Evolutionary conservation across 352 stramenopile species (phyloP), one percentile per base, ranked within the genome.

Genomic region (Aphanomyces stellatus): DNA sequence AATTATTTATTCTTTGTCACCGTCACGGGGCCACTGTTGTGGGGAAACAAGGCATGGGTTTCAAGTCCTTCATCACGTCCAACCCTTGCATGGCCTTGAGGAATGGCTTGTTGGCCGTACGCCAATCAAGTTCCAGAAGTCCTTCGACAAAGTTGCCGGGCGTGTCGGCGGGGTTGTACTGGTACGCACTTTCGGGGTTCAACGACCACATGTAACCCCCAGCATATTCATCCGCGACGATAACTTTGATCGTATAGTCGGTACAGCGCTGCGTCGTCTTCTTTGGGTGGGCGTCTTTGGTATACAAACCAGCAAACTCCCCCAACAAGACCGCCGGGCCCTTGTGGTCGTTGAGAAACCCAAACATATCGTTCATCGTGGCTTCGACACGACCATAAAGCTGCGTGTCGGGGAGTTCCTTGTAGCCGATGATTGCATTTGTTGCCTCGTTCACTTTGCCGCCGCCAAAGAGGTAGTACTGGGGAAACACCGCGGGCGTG

Each of bases 191-290:
- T 69, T 90, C 82, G 0, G 82, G 82, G 51, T 90, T 90, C 1
- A 90, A 69, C 7, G 78, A 87, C 82, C 82, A 90, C 78, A 90
- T 87, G 70, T 88, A 90, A 2, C 77, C 80, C n/a, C 82, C 82
- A 0, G 79, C 80, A 37, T 85, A 83, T 0, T 69, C 70, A 0
- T 74, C 65, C 46, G 78, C 69, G 4, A 90, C 33, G 71, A 87
- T 87, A 1, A 76, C 55, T 11, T 88, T 69, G 30, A 90, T 83
- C 19, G 81, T 85, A n/a, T 84, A 82, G 53, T 92, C 81, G 0
- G 77, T 87, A 30, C 77, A 80, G 27, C 81, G 79, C 62, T 85
- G 82, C 0, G 81, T 90, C 8, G 81, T 90, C 22, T 80, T 72
- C 59, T 63, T 48, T 4, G 75, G 75, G 42, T 89, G 81, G 1